Conservation (phyloP, 1,139 yeast species). For the Sugiyamaella castrensis region DNA sequence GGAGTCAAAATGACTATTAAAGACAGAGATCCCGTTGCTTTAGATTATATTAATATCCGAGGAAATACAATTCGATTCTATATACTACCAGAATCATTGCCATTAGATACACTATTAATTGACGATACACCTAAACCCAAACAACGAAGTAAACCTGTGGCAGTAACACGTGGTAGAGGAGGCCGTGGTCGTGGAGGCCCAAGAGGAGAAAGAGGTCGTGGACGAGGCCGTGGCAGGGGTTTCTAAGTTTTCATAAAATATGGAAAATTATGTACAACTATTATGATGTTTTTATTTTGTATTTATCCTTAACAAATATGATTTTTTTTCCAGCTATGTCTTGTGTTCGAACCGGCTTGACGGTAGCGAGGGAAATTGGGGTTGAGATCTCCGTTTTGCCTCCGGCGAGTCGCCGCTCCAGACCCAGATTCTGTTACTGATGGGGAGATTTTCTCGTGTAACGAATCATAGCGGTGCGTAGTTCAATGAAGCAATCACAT, state of each 20-base stretch:
- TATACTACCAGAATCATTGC: constrained; percentile 82
- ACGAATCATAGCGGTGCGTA: no score
- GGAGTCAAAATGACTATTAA: constrained; percentile 75
- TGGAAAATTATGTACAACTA: background rate
- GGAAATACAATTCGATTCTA: constrained; percentile 89
- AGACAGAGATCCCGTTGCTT: constrained; percentile 66
- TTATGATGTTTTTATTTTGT: background rate
- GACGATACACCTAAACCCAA: constrained; percentile 53
- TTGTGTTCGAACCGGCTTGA: no score
- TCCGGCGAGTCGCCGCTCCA: no score
- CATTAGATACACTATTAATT: constrained; percentile 70
- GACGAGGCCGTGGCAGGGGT: constrained; percentile 34
- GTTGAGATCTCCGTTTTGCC: no score
- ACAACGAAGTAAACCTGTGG: constrained; percentile 14
- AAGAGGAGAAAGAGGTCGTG: constrained; percentile 33
- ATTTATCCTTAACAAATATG: no score
- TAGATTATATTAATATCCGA: constrained; percentile 80
- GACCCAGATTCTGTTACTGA: no score
- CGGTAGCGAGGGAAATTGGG: no score
- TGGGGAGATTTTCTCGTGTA: no score
- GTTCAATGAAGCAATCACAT: no score
- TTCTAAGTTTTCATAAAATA: constrained; percentile 13
- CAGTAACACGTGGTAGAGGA: constrained; percentile 29
- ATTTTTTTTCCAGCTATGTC: no score
- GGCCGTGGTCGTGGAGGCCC: constrained; percentile 35